Conservation (phyloP, 768 basidiomycete species). For the Termitomyces sp. region DNA sequence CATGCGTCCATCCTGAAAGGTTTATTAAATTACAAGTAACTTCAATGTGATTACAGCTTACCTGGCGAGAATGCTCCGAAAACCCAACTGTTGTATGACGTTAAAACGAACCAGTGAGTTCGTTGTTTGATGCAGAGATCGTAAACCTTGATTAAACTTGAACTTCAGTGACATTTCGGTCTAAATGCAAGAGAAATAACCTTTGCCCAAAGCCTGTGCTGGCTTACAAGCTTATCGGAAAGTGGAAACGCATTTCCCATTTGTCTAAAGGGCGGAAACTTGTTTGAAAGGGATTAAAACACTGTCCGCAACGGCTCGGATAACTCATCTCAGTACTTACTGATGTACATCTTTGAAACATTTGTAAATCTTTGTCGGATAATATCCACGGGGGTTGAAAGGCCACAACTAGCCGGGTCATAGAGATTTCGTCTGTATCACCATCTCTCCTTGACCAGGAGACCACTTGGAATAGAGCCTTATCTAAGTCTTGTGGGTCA, state of each 20-base stretch:
- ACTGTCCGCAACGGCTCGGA: background rate
- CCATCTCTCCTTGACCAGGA: constrained; percentile 30
- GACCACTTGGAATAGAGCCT: constrained; percentile 41
- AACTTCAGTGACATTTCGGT: background rate
- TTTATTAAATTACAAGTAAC: background rate
- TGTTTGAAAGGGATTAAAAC: constrained; percentile 13
- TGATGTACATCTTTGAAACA: constrained; percentile 44
- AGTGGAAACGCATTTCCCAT: constrained; percentile 30
- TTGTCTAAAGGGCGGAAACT: constrained; percentile 38
- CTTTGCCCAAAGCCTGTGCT: constrained; percentile 61
- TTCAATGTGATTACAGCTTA: constrained; percentile 17
- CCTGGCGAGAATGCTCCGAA: constrained; percentile 61
- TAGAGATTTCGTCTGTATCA: background rate
- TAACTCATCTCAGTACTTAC: constrained; percentile 21
- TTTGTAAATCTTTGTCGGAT: constrained; percentile 47
- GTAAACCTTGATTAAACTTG: constrained; percentile 40
- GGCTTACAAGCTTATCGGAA: constrained; percentile 29
- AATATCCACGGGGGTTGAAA: constrained; percentile 62
- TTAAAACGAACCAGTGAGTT: constrained; percentile 55
- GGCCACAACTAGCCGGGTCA: constrained; percentile 39
- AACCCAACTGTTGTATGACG: constrained; percentile 58
- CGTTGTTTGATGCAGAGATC: constrained; percentile 48
- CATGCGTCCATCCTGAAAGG: constrained; percentile 48
- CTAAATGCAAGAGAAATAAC: constrained; percentile 20
- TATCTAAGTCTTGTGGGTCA: constrained; percentile 30